Conservation (phyloP, 2,329 filamentous ascomycete species). For the Nothomitra cinnamomea region DNA sequence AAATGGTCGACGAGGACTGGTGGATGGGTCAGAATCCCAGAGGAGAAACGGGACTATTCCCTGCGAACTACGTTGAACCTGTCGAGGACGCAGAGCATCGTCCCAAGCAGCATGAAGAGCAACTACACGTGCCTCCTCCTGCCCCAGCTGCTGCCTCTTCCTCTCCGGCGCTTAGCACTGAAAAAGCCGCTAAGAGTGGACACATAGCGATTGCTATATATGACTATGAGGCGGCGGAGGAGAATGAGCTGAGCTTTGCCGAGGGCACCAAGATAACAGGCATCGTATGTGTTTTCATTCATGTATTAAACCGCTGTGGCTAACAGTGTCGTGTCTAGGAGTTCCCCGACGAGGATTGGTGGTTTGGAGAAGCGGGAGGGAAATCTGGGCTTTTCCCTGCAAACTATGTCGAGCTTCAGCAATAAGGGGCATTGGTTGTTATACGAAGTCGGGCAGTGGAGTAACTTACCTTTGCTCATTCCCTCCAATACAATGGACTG, state of each 20-base stretch:
- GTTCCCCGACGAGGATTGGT: conserved; percentile 98
- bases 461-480: background rate
- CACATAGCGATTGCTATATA: conserved; percentile 73
- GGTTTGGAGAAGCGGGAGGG: conserved; percentile 75
- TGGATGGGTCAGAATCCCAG: conserved; percentile 85
- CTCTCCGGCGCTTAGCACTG: conserved; percentile 25
- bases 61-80: conserved; percentile 90
- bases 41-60: conserved; percentile 82
- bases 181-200: conserved; percentile 22
- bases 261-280: conserved; percentile 70
- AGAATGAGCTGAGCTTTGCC: conserved; percentile 74
- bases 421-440: conserved; percentile 2
- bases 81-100: conserved; percentile 42
- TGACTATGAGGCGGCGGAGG: conserved; percentile 93
- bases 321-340: conserved; percentile 35
- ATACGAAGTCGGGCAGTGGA: background rate
- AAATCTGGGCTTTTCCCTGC: conserved; percentile 59
- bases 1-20: conserved; percentile 97
- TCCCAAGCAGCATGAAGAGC: conserved; percentile 18
- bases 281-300: conserved; percentile 41
- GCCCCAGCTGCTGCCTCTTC: conserved; percentile 20
- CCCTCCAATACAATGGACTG: no score
- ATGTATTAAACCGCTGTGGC: conserved; percentile 7
- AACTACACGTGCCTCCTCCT: conserved; percentile 10
- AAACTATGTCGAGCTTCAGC: conserved; percentile 7